A percentile compares a stretch with the other conserved stretches of the same genome.
These are phyloP conservation scores for Phytophthora rubi DNA, from an alignment of 352 stramenopile genomes.

Conservation along the genomic window DNA sequence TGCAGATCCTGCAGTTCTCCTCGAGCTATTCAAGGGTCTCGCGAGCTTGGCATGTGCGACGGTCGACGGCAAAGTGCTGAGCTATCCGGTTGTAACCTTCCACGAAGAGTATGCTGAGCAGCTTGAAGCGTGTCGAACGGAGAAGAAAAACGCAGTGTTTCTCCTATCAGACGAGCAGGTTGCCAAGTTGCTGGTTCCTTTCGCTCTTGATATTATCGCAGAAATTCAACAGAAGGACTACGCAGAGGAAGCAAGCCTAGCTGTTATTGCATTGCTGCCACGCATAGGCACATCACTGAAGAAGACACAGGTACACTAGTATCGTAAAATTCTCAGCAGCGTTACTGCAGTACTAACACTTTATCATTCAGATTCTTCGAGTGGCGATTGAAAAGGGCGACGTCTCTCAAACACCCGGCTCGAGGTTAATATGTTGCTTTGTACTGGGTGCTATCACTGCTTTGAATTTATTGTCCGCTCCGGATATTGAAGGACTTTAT, in stretches of 20 bases:
- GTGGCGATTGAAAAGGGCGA: slow-evolving; percentile 87
- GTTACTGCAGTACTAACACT: slow-evolving; percentile 3
- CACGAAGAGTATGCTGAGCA: slow-evolving; percentile 70
- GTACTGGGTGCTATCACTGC: slow-evolving; percentile 77
- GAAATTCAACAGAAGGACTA: slow-evolving; percentile 85
- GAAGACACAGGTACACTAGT: slow-evolving; percentile 66
- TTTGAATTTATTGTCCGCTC: slow-evolving; percentile 63
- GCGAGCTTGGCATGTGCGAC: slow-evolving; percentile 63
- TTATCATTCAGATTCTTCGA: slow-evolving; percentile 65
- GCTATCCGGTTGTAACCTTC: slow-evolving; percentile 57
- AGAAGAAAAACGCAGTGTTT: slow-evolving; percentile 70
- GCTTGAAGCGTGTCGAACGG: slow-evolving; percentile 50
- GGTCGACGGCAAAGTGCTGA: slow-evolving; percentile 74
- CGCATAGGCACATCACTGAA: slow-evolving; percentile 66
- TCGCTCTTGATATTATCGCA: slow-evolving; percentile 73
- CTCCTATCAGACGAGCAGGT: slow-evolving; percentile 82
- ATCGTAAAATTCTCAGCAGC: not conserved
- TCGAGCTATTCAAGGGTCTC: slow-evolving; percentile 71
- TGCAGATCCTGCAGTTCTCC: slow-evolving; percentile 47
- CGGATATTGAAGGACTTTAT: slow-evolving; percentile 84
- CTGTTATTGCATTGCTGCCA: slow-evolving; percentile 63
- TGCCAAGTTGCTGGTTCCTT: slow-evolving; percentile 69
- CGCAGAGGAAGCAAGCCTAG: slow-evolving; percentile 67
- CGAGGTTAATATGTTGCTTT: slow-evolving; percentile 80
- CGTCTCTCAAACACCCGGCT: slow-evolving; percentile 77